Evolutionary conservation across 192 early-diverging fungal genomes (phyloP), one percentile per base, ranked within the genome.

Genomic region (Linnemannia schmuckeri): DNA sequence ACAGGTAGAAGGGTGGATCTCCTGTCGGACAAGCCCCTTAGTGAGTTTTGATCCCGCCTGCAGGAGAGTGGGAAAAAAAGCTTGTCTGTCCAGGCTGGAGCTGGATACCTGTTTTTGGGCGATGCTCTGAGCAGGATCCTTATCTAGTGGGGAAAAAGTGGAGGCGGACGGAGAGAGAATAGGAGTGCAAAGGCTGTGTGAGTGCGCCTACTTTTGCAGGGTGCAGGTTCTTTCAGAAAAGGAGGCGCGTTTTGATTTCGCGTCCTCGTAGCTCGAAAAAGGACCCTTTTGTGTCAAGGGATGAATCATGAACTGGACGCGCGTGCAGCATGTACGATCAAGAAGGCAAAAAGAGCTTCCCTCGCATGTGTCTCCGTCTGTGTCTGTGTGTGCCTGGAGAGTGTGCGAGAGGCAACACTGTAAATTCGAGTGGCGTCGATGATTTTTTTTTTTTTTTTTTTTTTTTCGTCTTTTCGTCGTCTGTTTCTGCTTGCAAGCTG

Each of bases 391-490:
- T 38, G 70, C 35, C 70, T 41, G 38, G 38, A 0, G 18, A 71
- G 40, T 0, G 12, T 24, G 3, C 17, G 20, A 2, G 70, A 71
- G 35, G 4, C 13, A 10, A 5, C 49, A 5, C 17, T 46, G 44
- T 13, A 46, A 46, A 12, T 13, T 46, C 44, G 44, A 46, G 44
- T 46, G 44, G 44, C 44, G 44, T 46, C 13, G 44, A 46, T 13
- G 15, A 46, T 69, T 41, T 30, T 77, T 77, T 41, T 77, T 77
- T 33, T 4, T 63, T 40, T 1, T 69, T 41, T 30, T 77, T 77
- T 41, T 42, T 66, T 63, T 24, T 44, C 20, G 8, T 63, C 37
- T 73, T n/a, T 61, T 27, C n/a, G 24, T 27, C 7, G 9, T 33
- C 49, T 52, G 49, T 22, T 72, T 18, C 70, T 24, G 40, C 13